Conservation (phyloP, 1,284 basidiomycete genomes). For the Cryptococcus jaspeensis region DNA sequence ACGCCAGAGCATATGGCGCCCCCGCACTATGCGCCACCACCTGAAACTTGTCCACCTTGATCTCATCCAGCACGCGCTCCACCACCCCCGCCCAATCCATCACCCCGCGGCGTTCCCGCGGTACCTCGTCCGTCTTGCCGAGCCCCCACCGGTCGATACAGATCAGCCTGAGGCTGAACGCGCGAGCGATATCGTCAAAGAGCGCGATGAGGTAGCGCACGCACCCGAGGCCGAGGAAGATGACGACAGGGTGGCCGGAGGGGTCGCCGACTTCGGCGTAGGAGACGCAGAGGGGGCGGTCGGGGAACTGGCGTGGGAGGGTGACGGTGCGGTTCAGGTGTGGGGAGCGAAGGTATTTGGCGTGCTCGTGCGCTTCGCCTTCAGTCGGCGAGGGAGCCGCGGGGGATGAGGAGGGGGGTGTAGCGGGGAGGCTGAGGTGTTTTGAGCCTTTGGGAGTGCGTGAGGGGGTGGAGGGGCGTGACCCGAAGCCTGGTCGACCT, state of each 20-base stretch:
- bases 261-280: constrained; percentile 84
- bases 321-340: constrained; percentile 78
- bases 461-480: constrained; percentile 7
- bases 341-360: constrained; percentile 71
- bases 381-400: not conserved
- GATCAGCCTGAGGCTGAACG: constrained; percentile 80
- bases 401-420: not conserved
- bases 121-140: constrained; percentile 73
- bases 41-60: constrained; percentile 77
- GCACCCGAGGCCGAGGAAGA: constrained; percentile 90
- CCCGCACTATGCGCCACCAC: constrained; percentile 97
- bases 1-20: constrained; percentile 87
- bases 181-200: constrained; percentile 93
- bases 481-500: not conserved
- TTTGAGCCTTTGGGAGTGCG: constrained; percentile 2
- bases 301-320: constrained; percentile 62
- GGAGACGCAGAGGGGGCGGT: constrained; percentile 82
- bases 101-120: constrained; percentile 68
- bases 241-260: constrained; percentile 77
- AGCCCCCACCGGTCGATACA: constrained; percentile 97
- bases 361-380: constrained; percentile 33
- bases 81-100: constrained; percentile 88
- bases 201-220: constrained; percentile 91
- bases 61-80: constrained; percentile 78
- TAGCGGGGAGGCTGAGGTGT: constrained; percentile 1